Conservation (phyloP, 1,284 basidiomycete genomes). For the Trametes polyzona region DNA sequence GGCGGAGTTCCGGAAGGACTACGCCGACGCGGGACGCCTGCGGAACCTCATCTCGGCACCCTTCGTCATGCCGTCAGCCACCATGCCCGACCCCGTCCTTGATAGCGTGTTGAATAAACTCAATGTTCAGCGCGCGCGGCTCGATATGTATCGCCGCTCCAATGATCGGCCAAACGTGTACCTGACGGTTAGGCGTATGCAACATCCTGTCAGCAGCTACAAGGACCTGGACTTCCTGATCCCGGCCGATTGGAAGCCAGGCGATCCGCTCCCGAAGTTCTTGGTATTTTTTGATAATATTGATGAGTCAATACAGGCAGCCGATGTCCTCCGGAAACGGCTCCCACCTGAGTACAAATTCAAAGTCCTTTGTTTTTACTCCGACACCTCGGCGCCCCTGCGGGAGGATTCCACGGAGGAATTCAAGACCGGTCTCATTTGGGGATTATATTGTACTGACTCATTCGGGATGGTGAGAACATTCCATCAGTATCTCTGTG, state of each 20-base stretch:
- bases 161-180: slow-evolving; percentile 41
- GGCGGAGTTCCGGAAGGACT: slow-evolving; percentile 39
- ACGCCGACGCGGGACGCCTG: slow-evolving; percentile 32
- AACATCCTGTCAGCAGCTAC: slow-evolving; percentile 28
- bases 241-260: slow-evolving; percentile 15
- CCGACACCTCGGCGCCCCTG: slow-evolving; percentile 32
- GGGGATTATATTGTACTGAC: slow-evolving; percentile 32
- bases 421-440: slow-evolving; percentile 17
- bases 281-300: slow-evolving; percentile 38
- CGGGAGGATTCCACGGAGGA: slow-evolving; percentile 22
- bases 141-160: slow-evolving; percentile 21
- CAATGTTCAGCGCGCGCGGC: background rate
- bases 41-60: slow-evolving; percentile 34
- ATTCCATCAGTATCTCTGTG: background rate
- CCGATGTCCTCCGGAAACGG: slow-evolving; percentile 17
- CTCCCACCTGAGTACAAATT: slow-evolving; percentile 23
- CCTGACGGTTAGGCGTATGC: slow-evolving; percentile 33
- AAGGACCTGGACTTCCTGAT: slow-evolving; percentile 40
- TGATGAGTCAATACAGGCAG: slow-evolving; percentile 31
- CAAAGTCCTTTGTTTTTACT: slow-evolving; percentile 37
- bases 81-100: slow-evolving; percentile 34
- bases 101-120: slow-evolving; percentile 31
- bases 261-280: slow-evolving; percentile 25
- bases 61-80: slow-evolving; percentile 40
- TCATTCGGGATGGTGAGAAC: slow-evolving; percentile 38